These are phyloP conservation scores for Trichophyton verrucosum DNA, from an alignment of 2,329 filamentous ascomycete species.

Conservation along the genomic window DNA sequence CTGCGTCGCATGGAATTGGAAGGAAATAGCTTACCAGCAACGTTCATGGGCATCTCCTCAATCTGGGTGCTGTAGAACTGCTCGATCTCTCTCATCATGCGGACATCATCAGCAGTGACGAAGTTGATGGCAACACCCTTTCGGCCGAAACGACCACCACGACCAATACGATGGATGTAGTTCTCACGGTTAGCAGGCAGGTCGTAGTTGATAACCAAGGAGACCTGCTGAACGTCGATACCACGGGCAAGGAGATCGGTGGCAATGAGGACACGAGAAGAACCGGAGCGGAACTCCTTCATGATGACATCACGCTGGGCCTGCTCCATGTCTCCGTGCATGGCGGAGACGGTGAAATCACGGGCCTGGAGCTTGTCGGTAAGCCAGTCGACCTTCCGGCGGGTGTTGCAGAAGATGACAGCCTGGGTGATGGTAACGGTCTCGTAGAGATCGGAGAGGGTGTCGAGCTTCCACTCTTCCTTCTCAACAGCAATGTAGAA, in stretches of 20 bases:
- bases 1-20: constrained; percentile 98
- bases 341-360: constrained; percentile 96
- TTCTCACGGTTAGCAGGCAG: constrained; percentile 97
- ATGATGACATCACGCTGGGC: constrained; percentile 97
- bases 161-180: constrained; percentile 97
- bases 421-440: constrained; percentile 99
- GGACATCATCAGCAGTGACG: constrained; percentile 93
- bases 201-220: constrained; percentile 97
- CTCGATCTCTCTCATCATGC: constrained; percentile 95
- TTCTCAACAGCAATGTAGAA: constrained; percentile 99
- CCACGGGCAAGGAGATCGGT: constrained; percentile 97
- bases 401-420: constrained; percentile 99
- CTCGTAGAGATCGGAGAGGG: constrained; percentile 96
- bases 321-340: constrained; percentile 99
- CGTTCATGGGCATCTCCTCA: constrained; percentile 98
- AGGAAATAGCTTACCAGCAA: constrained; percentile 25
- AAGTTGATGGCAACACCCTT: constrained; percentile 99
- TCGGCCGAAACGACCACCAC: constrained; percentile 86
- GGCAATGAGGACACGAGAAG: constrained; percentile 89
- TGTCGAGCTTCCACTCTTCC: constrained; percentile 99
- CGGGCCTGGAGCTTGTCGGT: constrained; percentile 99
- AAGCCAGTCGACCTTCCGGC: constrained; percentile 99
- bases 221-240: constrained; percentile 98
- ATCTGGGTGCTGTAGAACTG: constrained; percentile 94
- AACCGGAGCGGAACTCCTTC: constrained; percentile 96